phyloP scores from a whole-genome alignment of 768 basidiomycete species.

The Candolleomyces eurysporus region DNA sequence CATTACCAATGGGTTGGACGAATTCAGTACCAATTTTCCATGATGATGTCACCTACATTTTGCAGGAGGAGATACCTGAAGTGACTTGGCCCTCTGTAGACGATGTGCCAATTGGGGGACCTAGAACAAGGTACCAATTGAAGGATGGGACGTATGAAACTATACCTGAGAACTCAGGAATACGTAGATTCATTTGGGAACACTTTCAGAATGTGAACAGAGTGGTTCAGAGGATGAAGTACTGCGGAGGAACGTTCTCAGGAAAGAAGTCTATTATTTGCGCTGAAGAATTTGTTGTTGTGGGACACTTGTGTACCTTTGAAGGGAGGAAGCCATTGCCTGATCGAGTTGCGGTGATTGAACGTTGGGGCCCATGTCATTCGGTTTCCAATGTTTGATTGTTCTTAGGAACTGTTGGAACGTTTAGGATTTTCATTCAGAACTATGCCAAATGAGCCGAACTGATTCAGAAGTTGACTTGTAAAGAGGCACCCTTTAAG shows the following conservation, averaged over 20 bases:
- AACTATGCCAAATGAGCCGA: conserved; percentile 18
- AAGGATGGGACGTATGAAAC: conserved; percentile 25
- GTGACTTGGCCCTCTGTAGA: conserved; percentile 32
- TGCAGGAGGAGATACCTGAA: conserved; percentile 34
- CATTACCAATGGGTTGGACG: conserved; percentile 14
- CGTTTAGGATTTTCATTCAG: conserved; percentile 17
- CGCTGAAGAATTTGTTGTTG: conserved; percentile 20
- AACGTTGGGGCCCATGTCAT: conserved; percentile 21
- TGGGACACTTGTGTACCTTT: conserved; percentile 38
- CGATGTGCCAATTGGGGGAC: conserved; percentile 32
- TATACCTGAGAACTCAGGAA: conserved; percentile 28
- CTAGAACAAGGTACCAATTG: conserved; percentile 21
- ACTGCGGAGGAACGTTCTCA: conserved; percentile 8
- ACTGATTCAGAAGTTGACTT: conserved; percentile 17
- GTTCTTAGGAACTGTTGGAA: conserved; percentile 27
- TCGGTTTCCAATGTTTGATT: conserved; percentile 16
- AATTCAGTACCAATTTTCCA: conserved; percentile 12
- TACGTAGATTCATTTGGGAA: conserved; percentile 36
- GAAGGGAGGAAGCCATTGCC: conserved; percentile 28
- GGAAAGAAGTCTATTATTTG: conserved; percentile 30
- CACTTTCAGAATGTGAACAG: conserved; percentile 28
- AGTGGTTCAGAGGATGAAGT: conserved; percentile 27
- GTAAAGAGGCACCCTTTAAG: conserved; percentile 15
- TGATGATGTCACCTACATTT: conserved; percentile 16
- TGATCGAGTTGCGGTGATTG: conserved; percentile 13